Conservation (phyloP, 495 filamentous ascomycete genomes). For the Letharia lupina region DNA sequence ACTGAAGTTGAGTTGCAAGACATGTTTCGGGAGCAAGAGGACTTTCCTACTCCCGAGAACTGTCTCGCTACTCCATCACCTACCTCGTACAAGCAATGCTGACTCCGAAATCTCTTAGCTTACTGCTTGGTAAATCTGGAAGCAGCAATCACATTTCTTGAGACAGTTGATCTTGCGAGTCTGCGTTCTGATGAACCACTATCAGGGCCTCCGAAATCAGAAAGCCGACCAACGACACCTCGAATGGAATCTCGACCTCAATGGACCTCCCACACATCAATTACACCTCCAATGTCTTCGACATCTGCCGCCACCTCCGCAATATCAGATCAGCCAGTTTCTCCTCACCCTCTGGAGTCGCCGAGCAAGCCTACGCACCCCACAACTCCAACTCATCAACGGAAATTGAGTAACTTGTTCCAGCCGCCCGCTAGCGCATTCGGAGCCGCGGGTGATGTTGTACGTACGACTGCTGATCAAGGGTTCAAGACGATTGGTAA, state of each 20-base stretch:
- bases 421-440: slow-evolving; percentile 70
- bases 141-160: slow-evolving; percentile 90
- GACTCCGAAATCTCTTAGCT: slow-evolving; percentile 33
- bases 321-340: slow-evolving; percentile 9
- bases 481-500: slow-evolving; percentile 76
- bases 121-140: slow-evolving; percentile 97
- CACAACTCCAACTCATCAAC: slow-evolving; percentile 42
- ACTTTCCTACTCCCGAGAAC: too few species aligned
- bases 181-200: slow-evolving; percentile 72
- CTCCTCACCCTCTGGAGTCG: slow-evolving; percentile 26
- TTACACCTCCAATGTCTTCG: slow-evolving; percentile 21
- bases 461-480: slow-evolving; percentile 82
- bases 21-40: too few species aligned
- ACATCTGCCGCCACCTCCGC: slow-evolving; percentile 1
- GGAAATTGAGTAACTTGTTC: slow-evolving; percentile 74
- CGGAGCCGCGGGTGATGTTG: slow-evolving; percentile 72
- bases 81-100: too few species aligned
- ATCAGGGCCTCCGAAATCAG: slow-evolving; percentile 52
- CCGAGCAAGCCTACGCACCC: slow-evolving; percentile 35
- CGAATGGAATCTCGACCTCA: slow-evolving; percentile 38
- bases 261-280: slow-evolving; percentile 42
- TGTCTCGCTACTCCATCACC: too few species aligned
- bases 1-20: too few species aligned
- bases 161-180: slow-evolving; percentile 90
- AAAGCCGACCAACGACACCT: slow-evolving; percentile 45